phyloP scores from a whole-genome alignment of 164 flowering plant genomes.

The Warburgia ugandensis region DNA sequence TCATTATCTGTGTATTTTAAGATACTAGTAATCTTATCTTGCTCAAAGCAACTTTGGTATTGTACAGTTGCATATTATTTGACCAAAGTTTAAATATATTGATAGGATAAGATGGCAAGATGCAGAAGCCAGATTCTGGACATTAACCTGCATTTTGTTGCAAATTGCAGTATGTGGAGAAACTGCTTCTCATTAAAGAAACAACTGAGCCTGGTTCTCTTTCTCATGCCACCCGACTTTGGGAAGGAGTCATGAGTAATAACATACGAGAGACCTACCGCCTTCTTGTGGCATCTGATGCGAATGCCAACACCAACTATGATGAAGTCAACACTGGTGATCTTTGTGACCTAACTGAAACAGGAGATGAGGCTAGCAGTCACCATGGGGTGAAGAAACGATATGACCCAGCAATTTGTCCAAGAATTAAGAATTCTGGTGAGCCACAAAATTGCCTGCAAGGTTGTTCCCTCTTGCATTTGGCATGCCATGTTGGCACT shows the following conservation, averaged over 20 bases:
- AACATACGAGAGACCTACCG: conserved; percentile 61
- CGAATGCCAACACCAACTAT: conserved; percentile 45
- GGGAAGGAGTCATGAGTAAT: conserved; percentile 72
- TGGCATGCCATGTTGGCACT: conserved; percentile 57
- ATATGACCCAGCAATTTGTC: conserved; percentile 44
- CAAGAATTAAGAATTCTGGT: conserved; percentile 31
- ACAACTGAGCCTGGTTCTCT: conserved; percentile 15
- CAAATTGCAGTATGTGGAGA: conserved; percentile 65
- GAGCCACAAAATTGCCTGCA: conserved; percentile 47
- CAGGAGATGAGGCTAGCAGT: conserved; percentile 20
- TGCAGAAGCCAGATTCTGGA: neutral
- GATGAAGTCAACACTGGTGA: conserved; percentile 35
- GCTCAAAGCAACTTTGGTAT: no score
- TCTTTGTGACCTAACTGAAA: conserved; percentile 24
- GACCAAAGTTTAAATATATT: no score
- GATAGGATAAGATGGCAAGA: no score
- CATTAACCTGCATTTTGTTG: conserved; percentile 7
- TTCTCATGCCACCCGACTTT: conserved; percentile 33
- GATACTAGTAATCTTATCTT: no score
- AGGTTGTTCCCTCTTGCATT: conserved; percentile 80
- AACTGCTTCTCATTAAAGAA: conserved; percentile 41
- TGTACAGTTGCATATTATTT: no score
- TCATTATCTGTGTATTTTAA: no score
- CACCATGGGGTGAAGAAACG: conserved; percentile 15
- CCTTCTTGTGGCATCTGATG: conserved; percentile 48